Evolutionary conservation across 2,329 filamentous ascomycete genomes (phyloP).

Genomic region (Hymenoscyphus albidus): DNA sequence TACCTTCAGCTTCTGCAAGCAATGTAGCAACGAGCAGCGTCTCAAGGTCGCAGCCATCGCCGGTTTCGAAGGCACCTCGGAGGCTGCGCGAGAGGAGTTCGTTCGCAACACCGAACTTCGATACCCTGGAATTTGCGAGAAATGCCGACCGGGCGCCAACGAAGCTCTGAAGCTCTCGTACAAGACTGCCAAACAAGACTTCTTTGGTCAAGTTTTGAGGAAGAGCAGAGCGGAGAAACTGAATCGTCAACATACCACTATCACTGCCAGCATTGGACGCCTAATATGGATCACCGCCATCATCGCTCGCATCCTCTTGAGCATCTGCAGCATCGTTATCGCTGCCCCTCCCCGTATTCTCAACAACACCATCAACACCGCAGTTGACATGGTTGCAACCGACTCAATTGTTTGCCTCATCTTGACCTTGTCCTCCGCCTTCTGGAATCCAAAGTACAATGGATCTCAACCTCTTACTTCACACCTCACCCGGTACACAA

Average conservation of each 20-base stretch:
- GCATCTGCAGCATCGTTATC: neutral
- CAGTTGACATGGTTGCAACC: neutral
- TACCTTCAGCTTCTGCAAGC: neutral
- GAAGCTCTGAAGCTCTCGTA: conserved; percentile 64
- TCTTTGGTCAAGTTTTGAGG: conserved; percentile 53
- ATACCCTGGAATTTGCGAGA: conserved; percentile 84
- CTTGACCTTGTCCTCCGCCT: conserved; percentile 50
- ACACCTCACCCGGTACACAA: neutral
- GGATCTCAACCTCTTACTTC: conserved; percentile 38
- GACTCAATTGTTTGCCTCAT: conserved; percentile 43
- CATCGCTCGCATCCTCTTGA: conserved; percentile 27
- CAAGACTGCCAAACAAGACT: conserved; percentile 59
- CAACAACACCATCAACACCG: neutral
- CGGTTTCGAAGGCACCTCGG: neutral
- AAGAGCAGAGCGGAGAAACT: conserved; percentile 46
- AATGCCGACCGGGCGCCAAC: conserved; percentile 73
- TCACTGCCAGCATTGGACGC: conserved; percentile 15
- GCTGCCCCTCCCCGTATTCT: neutral
- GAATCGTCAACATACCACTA: conserved; percentile 3
- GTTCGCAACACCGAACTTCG: conserved; percentile 36
- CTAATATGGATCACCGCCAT: conserved; percentile 29
- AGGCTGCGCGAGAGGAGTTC: neutral
- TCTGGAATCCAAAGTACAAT: conserved; percentile 67
- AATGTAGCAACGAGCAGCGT: neutral
- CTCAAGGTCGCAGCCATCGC: conserved; percentile 1